Base-by-base conservation (phyloP, 2,329 filamentous ascomycete species). In the Exserohilum turcica region DNA sequence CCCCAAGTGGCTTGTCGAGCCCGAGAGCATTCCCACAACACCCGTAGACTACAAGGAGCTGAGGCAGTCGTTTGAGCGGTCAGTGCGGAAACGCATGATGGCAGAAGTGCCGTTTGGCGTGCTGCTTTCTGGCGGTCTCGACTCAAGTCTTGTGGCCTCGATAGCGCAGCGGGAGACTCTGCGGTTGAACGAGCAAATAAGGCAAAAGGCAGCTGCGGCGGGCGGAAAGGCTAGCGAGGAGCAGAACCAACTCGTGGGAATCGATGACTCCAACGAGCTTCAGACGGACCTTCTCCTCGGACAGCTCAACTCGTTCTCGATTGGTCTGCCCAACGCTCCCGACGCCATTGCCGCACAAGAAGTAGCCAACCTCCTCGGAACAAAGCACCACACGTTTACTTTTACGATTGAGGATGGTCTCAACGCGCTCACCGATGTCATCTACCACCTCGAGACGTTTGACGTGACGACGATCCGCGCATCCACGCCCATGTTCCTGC, bases 401-500 rank as follows among this genome's bases (percentile, higher is more conserved):
- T 99, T 99, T 77, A 97, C 94, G 57, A 88, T 99, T 52, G 91
- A 99, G 76, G 94, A 99, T 72, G 94, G 94, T 54, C 88, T 99
- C 72, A 93, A 99, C 78, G 93, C 94, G 15, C 86, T 99, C 6
- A 95, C 91, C 31, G 94, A 99, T 76, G 94, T 99, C 73, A 97
- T 99, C 74, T 97, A 89, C 80, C 94, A 99, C 79, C 86, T 99
- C 57, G 94, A 99, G 81, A 91, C 91, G 12, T 99, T 94, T 79
- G 94, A 99, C 75, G 94, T 99, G 21, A 99, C 94, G 47, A 99
- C 94, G 3, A 97, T 99, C 74, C 92, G 94, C 73, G 94, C 94
- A 49, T 97, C 93, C 9, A 99, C 94, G 9, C 94, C 94, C 63
- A 99, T 99, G 94, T 99, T 97, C 80, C 82, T 99, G 60, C 84